Evolutionary conservation across 371 early-diverging fungal species (phyloP).

Genomic region (Mucor plumbeus): DNA sequence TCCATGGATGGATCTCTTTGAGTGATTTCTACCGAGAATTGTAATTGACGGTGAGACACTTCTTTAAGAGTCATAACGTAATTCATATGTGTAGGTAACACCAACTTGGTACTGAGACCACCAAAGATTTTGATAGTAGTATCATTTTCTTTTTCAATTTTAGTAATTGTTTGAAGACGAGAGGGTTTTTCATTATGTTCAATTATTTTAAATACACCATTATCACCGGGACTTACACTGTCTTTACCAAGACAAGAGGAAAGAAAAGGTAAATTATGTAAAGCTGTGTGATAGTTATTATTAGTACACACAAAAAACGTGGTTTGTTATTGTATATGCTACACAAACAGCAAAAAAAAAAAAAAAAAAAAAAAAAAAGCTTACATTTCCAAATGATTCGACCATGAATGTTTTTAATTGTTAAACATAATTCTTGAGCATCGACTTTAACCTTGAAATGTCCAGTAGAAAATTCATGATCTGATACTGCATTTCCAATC

Average conservation of each 20-base stretch:
- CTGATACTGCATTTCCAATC: conserved; percentile 33
- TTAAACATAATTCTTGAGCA: conserved; percentile 23
- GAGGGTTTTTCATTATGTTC: conserved; percentile 42
- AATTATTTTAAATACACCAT: conserved; percentile 35
- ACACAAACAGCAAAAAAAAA: neutral
- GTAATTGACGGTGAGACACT: conserved; percentile 36
- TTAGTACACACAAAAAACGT: conserved; percentile 15
- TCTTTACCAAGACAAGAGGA: conserved; percentile 39
- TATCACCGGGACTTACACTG: conserved; percentile 24
- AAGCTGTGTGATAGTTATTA: conserved; percentile 25
- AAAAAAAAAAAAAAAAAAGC: no score
- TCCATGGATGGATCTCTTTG: conserved; percentile 36
- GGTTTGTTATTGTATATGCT: neutral
- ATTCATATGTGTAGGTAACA: conserved; percentile 37
- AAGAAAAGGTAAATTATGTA: conserved; percentile 49
- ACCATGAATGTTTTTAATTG: conserved; percentile 27
- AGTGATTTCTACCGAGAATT: conserved; percentile 33
- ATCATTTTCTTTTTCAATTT: conserved; percentile 25
- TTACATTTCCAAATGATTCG: conserved; percentile 40
- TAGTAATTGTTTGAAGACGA: conserved; percentile 46
- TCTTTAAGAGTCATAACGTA: conserved; percentile 39
- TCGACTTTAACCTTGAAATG: conserved; percentile 33
- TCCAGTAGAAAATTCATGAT: conserved; percentile 32
- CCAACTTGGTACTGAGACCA: conserved; percentile 41
- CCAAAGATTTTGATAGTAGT: conserved; percentile 32